Percentiles rank a stretch among this genome's conserved stretches.
These are phyloP conservation scores for Neostapfia colusana DNA, from an alignment of 176 grass and related monocot genomes.

Conservation along the genomic window DNA sequence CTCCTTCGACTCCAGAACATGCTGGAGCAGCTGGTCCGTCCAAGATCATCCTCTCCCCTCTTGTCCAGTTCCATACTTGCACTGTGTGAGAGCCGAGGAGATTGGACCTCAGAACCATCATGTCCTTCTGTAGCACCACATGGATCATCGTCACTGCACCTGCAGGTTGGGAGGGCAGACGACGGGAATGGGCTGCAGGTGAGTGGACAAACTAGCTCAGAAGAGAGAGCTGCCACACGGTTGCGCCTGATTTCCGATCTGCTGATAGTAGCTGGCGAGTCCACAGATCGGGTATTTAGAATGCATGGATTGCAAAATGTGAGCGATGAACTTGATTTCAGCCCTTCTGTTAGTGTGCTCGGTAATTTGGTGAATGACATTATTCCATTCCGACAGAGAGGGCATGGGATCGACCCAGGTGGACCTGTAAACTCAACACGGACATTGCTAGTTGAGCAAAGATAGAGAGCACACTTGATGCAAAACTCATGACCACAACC, in stretches of 20 bases:
- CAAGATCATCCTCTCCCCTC: slow-evolving; percentile 58
- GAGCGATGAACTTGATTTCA: slow-evolving; percentile 71
- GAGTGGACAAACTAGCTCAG: slow-evolving; percentile 78
- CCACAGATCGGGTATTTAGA: slow-evolving; percentile 52
- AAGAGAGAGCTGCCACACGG: slow-evolving; percentile 71
- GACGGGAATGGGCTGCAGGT: slow-evolving; percentile 78
- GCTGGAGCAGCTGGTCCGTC: slow-evolving; percentile 71
- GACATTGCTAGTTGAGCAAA: slow-evolving; percentile 84
- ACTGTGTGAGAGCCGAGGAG: slow-evolving; percentile 43
- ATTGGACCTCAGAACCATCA: slow-evolving; percentile 49
- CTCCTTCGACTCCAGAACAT: slow-evolving; percentile 92
- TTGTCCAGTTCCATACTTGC: slow-evolving; percentile 53
- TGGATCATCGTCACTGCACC: slow-evolving; percentile 56
- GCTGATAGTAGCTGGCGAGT: slow-evolving; percentile 52
- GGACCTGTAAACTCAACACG: slow-evolving; percentile 57
- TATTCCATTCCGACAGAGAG: slow-evolving; percentile 86
- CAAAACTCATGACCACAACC: slow-evolving; percentile 92
- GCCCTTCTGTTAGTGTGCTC: slow-evolving; percentile 47
- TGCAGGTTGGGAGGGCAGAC: slow-evolving; percentile 61
- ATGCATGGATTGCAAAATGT: slow-evolving; percentile 93
- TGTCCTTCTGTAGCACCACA: slow-evolving; percentile 48
- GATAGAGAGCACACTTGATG: slow-evolving; percentile 87
- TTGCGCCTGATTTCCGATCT: slow-evolving; percentile 77
- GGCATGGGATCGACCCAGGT: slow-evolving; percentile 88
- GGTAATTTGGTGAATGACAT: slow-evolving; percentile 68